A percentile compares a stretch with the other conserved stretches of the same genome.
phyloP scores from a whole-genome alignment of 345 rosid species.

The Rhizophora apiculata region DNA sequence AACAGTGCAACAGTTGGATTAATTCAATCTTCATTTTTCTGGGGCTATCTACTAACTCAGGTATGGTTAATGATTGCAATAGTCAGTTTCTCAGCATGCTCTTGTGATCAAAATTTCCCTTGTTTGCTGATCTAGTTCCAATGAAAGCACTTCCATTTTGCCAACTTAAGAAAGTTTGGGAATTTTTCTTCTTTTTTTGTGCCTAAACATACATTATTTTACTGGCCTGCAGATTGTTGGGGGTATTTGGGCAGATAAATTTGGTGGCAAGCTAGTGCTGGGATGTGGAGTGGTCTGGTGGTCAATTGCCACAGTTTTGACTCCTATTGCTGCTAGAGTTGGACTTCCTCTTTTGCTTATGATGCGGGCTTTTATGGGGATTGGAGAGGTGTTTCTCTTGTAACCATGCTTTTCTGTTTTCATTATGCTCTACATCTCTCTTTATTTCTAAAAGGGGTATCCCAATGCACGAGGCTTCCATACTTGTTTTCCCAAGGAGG shows the following conservation, averaged over 20 bases:
- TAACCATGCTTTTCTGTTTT: conserved; percentile 1
- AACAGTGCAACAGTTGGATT: conserved; percentile 93
- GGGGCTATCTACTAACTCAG: conserved; percentile 99
- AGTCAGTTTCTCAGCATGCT: conserved; percentile 1
- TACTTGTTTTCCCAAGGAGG: no score
- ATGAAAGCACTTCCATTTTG: neutral
- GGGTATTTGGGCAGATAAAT: conserved; percentile 97
- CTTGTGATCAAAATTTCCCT: neutral
- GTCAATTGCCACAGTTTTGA: conserved; percentile 85
- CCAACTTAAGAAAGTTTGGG: neutral
- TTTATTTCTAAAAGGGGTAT: neutral
- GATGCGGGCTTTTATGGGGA: conserved; percentile 94
- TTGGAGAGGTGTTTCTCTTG: conserved; percentile 79
- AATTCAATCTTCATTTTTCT: conserved; percentile 97
- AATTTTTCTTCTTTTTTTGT: neutral
- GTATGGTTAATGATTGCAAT: conserved; percentile 29
- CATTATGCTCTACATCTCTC: conserved; percentile 2
- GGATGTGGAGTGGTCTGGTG: conserved; percentile 98
- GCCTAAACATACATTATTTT: conserved; percentile 21
- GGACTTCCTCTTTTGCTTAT: conserved; percentile 88
- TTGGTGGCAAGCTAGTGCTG: conserved; percentile 86
- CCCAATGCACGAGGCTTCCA: no score
- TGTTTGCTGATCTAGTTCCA: neutral
- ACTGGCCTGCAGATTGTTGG: conserved; percentile 63
- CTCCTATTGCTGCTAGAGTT: conserved; percentile 89